Evolutionary conservation across 495 filamentous ascomycete genomes (phyloP).

Genomic region (Penicillium bovifimosum): DNA sequence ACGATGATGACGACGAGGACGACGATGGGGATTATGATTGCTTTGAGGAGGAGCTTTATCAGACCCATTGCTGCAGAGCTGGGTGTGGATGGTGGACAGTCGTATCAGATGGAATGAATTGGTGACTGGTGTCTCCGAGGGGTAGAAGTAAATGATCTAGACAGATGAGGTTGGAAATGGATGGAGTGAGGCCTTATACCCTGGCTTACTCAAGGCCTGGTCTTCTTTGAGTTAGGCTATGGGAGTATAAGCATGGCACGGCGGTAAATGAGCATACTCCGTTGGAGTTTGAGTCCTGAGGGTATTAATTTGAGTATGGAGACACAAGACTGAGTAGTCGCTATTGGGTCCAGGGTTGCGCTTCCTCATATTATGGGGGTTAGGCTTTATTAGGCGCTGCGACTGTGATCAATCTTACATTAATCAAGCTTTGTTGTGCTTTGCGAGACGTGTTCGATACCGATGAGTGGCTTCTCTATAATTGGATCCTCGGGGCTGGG

Average conservation of each 20-base stretch:
- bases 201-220: neutral
- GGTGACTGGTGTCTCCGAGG: too few relatives aligned
- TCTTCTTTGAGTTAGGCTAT: neutral
- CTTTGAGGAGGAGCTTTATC: conserved; percentile 7
- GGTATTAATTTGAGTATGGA: neutral
- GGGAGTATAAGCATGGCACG: neutral
- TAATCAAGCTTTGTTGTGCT: neutral
- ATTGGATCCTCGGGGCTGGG: neutral
- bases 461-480: neutral
- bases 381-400: neutral
- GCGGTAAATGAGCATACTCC: neutral
- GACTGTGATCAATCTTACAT: conserved; percentile 3
- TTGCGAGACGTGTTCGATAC: neutral
- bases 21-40: conserved; percentile 9
- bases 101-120: neutral
- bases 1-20: conserved; percentile 3
- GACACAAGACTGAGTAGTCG: neutral
- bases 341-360: neutral
- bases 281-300: neutral
- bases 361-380: neutral
- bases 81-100: neutral
- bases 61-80: conserved; percentile 5
- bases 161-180: neutral
- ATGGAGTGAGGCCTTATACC: neutral
- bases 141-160: too few relatives aligned